A percentile compares a stretch with the other conserved stretches of the same genome.
phyloP scores from a whole-genome alignment of 1,284 basidiomycete species.

The Cutaneotrichosporon cutaneum region DNA sequence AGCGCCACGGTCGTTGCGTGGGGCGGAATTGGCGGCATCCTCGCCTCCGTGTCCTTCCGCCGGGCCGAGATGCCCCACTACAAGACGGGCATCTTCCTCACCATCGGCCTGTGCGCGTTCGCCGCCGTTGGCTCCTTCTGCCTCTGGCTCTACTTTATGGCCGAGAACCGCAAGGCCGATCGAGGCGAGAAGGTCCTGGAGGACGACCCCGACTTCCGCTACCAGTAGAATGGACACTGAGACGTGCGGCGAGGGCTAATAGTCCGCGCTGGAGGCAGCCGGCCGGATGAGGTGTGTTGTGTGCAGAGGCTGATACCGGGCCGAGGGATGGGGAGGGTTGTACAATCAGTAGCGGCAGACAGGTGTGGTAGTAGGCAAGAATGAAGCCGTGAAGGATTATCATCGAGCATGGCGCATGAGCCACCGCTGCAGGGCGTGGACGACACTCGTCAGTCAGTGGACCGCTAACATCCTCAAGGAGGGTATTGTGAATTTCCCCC shows the following conservation, averaged over 20 bases:
- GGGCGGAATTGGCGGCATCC: constrained; percentile 55
- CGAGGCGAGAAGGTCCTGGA: constrained; percentile 18
- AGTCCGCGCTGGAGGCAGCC: too few species aligned
- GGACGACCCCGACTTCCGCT: constrained; percentile 15
- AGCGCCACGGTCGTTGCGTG: constrained; percentile 51
- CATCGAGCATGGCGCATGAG: too few species aligned
- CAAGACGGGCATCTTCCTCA: constrained; percentile 29
- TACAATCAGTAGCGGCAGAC: neutral
- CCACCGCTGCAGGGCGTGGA: too few species aligned
- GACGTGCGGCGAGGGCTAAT: neutral
- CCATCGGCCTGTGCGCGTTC: constrained; percentile 33
- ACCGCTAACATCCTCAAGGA: too few species aligned
- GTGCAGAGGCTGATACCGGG: neutral
- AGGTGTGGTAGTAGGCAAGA: too few species aligned
- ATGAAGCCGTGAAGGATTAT: too few species aligned
- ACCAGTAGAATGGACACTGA: constrained; percentile 13
- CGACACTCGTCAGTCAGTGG: too few species aligned
- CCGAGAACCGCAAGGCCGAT: constrained; percentile 22
- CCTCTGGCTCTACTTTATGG: constrained; percentile 19
- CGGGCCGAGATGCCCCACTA: constrained; percentile 34
- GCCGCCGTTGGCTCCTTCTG: constrained; percentile 27
- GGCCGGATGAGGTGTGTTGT: neutral
- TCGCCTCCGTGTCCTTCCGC: constrained; percentile 40
- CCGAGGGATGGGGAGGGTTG: neutral
- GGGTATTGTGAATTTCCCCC: too few species aligned